Percentiles rank a stretch among this genome's conserved stretches.
Evolutionary conservation across 441 rosid species (phyloP).

Genomic region (Euphorbia neoarborescens): DNA sequence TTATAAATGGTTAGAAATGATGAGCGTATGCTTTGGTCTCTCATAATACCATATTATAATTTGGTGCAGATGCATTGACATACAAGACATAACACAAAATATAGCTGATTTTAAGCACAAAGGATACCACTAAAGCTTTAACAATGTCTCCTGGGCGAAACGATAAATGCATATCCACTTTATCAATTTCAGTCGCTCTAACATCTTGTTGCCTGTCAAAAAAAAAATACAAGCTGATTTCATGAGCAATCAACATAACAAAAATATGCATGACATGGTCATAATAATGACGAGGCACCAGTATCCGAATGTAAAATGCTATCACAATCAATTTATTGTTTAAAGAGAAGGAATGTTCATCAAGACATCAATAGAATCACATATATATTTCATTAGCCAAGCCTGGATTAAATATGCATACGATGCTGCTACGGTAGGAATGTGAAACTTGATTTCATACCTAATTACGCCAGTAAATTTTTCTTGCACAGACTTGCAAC

Average conservation of each 20-base stretch:
- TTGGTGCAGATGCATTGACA: not conserved
- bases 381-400: not conserved
- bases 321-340: not conserved
- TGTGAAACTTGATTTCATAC: conserved; percentile 23
- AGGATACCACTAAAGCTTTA: conserved; percentile 84
- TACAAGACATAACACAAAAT: not conserved
- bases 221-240: conserved; percentile 13
- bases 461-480: conserved; percentile 75
- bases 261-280: not conserved
- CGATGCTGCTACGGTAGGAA: not conserved
- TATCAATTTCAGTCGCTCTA: conserved; percentile 86
- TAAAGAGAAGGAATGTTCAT: not conserved
- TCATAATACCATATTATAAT: not conserved
- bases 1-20: not conserved
- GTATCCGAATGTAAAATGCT: not conserved
- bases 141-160: conserved; percentile 82
- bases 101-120: conserved; percentile 15
- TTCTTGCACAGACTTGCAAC: conserved; percentile 63
- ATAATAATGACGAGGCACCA: not conserved
- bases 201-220: conserved; percentile 81
- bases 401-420: not conserved
- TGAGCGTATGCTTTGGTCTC: not conserved
- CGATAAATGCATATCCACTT: conserved; percentile 76
- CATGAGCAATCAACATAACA: not conserved
- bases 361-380: not conserved